Evolutionary conservation across 2,329 filamentous ascomycete genomes (phyloP), one percentile per base, ranked within the genome.

Genomic region (Aspergillus quadricinctus): DNA sequence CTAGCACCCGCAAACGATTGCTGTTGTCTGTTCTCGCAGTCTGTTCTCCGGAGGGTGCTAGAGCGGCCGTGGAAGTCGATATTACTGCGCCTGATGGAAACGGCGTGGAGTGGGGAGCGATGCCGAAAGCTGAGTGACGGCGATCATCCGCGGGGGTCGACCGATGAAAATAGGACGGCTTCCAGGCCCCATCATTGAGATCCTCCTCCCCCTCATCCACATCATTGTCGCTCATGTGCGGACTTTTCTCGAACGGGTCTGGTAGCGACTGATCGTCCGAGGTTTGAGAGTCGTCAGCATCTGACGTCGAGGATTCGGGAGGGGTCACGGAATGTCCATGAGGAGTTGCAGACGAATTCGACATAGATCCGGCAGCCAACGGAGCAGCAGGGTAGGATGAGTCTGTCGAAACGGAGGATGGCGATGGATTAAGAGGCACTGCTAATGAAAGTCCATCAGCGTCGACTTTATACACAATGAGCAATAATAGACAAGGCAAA

Each of bases 161-260:
- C n/a, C 28, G 51, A 56, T 56, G 35, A 29, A 25, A 25, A 48
- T 41, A 43, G 5, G 57, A 40, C 4, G 43, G 7, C 31, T 45
- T 19, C 45, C 51, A 43, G 3, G 27, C 17, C 23, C 35, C 19
- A 35, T 37, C 27, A 23, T 14, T n/a, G 21, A 49, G 19, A 23
- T 8, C 19, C 10, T n/a, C 27, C 4, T 9, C 43, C 4, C 9
- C 43, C 6, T 28, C 50, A 4, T 63, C 59, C 23, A 40, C 49
- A 21, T 69, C 66, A 55, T 65, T 61, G 50, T 69, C 67, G 48
- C 62, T 67, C 46, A 59, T 55, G 43, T 66, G 62, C 37, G 63
- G 57, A 53, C 69, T 69, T 46, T 68, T 68, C 54, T 71, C 67
- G 63, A 78, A 77, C 0, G 74, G 75, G 61, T 78, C 71, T n/a